These are phyloP conservation scores for Ilyonectria sp. DNA, from an alignment of 2,329 filamentous ascomycete genomes.

Conservation along the genomic window DNA sequence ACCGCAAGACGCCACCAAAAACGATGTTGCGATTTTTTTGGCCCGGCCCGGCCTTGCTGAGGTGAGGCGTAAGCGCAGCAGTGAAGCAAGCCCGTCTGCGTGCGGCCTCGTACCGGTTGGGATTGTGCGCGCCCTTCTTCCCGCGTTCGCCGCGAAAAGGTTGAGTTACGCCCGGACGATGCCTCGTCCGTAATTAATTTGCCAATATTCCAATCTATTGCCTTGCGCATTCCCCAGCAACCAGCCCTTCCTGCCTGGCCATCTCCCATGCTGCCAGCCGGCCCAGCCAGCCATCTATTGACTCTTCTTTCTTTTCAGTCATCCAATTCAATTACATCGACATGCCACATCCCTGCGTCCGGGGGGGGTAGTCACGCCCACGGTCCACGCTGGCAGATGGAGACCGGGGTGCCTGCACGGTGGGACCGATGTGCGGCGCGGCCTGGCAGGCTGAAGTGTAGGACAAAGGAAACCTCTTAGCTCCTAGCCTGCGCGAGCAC, in stretches of 20 bases:
- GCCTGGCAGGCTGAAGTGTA: conserved; percentile 12
- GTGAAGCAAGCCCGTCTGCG: not conserved
- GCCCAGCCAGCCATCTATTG: conserved; percentile 18
- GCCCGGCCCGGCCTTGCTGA: conserved; percentile 2
- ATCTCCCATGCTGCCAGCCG: not conserved
- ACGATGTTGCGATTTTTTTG: not conserved
- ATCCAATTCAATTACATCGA: conserved; percentile 9
- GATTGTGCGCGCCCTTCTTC: not conserved
- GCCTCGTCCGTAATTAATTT: conserved; percentile 2
- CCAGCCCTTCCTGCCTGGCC: not conserved
- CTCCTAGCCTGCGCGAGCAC: not conserved
- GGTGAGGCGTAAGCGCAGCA: not conserved
- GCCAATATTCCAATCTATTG: not conserved
- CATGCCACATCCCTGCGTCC: conserved; percentile 24
- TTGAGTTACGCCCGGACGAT: not conserved
- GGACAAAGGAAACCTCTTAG: conserved; percentile 12
- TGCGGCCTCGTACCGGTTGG: not conserved
- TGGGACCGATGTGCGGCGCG: conserved; percentile 3
- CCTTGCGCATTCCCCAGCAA: conserved; percentile 12
- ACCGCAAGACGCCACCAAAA: not conserved
- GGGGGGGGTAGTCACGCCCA: conserved; percentile 2
- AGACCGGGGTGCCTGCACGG: not conserved
- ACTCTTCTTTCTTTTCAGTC: conserved; percentile 8
- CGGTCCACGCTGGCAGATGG: conserved; percentile 20
- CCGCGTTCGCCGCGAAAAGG: not conserved